Evolutionary conservation across 169 alveolate genomes (phyloP).

Genomic region (Babesia gibsoni): DNA sequence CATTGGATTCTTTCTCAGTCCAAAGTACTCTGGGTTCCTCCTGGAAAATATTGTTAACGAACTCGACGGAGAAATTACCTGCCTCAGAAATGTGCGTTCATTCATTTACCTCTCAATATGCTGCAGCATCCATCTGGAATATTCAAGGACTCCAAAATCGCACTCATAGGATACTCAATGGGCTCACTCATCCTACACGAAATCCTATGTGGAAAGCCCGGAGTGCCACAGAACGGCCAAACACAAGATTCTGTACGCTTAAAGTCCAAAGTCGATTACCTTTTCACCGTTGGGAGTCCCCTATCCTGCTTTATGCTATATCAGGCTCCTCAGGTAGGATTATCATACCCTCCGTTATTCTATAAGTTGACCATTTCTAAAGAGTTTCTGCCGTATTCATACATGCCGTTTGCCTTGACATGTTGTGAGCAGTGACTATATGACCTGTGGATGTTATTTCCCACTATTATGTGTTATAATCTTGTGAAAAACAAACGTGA

Average conservation of each 20-base stretch:
- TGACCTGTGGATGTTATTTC: too few relatives aligned
- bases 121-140: conserved; percentile 72
- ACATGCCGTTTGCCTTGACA: too few relatives aligned
- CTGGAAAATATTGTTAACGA: conserved; percentile 74
- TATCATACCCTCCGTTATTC: too few relatives aligned
- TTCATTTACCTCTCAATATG: background rate
- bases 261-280: conserved; percentile 74
- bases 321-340: conserved; percentile 68
- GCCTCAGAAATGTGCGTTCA: conserved; percentile 59
- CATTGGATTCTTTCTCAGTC: conserved; percentile 75
- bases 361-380: too few relatives aligned
- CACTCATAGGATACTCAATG: conserved; percentile 78
- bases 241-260: conserved; percentile 59
- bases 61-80: conserved; percentile 67
- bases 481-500: too few relatives aligned
- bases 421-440: too few relatives aligned
- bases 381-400: too few relatives aligned
- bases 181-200: conserved; percentile 83
- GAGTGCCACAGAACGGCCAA: conserved; percentile 34
- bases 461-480: too few relatives aligned
- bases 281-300: conserved; percentile 82
- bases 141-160: conserved; percentile 73
- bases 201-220: conserved; percentile 66
- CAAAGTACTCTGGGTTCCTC: conserved; percentile 78
- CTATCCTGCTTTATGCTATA: conserved; percentile 72